These are phyloP conservation scores for Trichoderma reesei DNA, from an alignment of 495 filamentous ascomycete genomes.

Conservation along the genomic window DNA sequence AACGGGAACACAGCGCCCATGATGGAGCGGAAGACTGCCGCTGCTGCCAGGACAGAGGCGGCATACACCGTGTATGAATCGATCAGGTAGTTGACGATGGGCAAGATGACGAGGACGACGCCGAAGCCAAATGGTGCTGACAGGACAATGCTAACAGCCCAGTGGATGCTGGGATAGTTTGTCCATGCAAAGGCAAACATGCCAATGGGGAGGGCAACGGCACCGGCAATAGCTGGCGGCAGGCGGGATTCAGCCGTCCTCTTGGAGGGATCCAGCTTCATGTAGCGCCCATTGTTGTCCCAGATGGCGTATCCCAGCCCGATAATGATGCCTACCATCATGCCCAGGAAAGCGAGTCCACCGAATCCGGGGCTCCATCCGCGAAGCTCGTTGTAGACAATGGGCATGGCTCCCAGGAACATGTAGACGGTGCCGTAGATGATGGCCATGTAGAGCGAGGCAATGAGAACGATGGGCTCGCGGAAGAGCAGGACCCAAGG, in stretches of 20 bases:
- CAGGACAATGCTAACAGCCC: slow-evolving; percentile 52
- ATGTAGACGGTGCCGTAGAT: slow-evolving; percentile 68
- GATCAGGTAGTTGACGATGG: slow-evolving; percentile 59
- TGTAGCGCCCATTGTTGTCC: slow-evolving; percentile 45
- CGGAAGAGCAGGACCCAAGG: slow-evolving; percentile 61
- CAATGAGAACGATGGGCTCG: slow-evolving; percentile 64
- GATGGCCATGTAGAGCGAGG: slow-evolving; percentile 58
- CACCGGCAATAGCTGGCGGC: slow-evolving; percentile 58
- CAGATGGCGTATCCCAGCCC: slow-evolving; percentile 54
- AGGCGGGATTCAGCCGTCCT: slow-evolving; percentile 62
- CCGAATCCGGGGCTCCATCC: slow-evolving; percentile 53
- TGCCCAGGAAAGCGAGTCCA: slow-evolving; percentile 60
- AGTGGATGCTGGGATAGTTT: slow-evolving; percentile 56
- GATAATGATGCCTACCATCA: slow-evolving; percentile 59
- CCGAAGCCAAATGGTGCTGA: slow-evolving; percentile 65
- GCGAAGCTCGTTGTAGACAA: slow-evolving; percentile 61
- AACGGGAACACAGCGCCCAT: slow-evolving; percentile 60
- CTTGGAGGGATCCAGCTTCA: slow-evolving; percentile 34
- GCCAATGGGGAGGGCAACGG: slow-evolving; percentile 56
- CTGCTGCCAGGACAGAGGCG: slow-evolving; percentile 59
- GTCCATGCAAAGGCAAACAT: slow-evolving; percentile 65
- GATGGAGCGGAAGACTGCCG: slow-evolving; percentile 42
- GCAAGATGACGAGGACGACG: slow-evolving; percentile 59
- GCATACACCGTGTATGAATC: slow-evolving; percentile 66
- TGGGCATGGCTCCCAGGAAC: slow-evolving; percentile 69